Percentiles rank a stretch among this genome's conserved stretches.
These are phyloP conservation scores for Lasiosphaeria miniovina DNA, from an alignment of 495 filamentous ascomycete genomes.

Conservation along the genomic window DNA sequence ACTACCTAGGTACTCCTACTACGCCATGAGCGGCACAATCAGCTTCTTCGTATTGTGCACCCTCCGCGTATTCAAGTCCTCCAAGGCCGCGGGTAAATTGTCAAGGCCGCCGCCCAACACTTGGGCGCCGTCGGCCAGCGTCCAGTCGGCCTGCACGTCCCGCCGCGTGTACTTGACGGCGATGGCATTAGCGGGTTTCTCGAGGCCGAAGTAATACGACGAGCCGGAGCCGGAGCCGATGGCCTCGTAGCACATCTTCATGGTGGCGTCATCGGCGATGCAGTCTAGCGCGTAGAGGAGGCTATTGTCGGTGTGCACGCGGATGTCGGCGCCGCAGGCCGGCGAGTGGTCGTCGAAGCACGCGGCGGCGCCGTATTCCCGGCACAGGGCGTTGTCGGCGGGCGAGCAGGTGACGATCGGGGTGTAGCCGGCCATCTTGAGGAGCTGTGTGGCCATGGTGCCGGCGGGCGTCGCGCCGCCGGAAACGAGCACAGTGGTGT, in stretches of 20 bases:
- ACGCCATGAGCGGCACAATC: neutral
- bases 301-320: neutral
- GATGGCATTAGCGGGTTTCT: neutral
- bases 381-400: neutral
- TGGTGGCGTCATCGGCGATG: slow-evolving; percentile 6
- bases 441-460: slow-evolving; percentile 12
- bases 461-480: slow-evolving; percentile 11
- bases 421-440: slow-evolving; percentile 1
- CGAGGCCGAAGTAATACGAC: neutral
- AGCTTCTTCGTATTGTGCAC: neutral
- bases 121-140: neutral
- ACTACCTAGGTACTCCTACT: neutral
- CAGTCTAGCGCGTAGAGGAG: slow-evolving; percentile 5
- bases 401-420: slow-evolving; percentile 12
- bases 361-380: slow-evolving; percentile 1
- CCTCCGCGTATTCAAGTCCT: neutral
- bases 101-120: neutral
- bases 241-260: slow-evolving; percentile 13
- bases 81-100: neutral
- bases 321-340: slow-evolving; percentile 6
- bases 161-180: slow-evolving; percentile 9
- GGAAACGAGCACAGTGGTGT: slow-evolving; percentile 6
- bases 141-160: slow-evolving; percentile 4
- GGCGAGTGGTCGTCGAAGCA: slow-evolving; percentile 12
- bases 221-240: neutral